These are phyloP conservation scores for Allium sativum DNA, from an alignment of 106 monocot genomes.

Conservation along the genomic window DNA sequence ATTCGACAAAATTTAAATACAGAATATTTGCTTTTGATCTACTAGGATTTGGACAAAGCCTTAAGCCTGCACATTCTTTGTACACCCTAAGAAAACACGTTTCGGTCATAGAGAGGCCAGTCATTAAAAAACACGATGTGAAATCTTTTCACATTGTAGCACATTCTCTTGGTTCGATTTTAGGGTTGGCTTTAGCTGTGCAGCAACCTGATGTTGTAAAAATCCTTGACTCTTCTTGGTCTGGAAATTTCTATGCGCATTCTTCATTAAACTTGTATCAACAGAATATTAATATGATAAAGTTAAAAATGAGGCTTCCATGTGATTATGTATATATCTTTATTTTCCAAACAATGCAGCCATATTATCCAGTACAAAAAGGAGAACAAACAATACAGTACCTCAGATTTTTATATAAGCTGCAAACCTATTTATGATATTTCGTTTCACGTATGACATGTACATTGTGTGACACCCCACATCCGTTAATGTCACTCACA, in stretches of 20 bases:
- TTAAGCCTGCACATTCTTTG: slow-evolving; percentile 74
- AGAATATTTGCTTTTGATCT: slow-evolving; percentile 67
- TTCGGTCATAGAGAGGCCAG: too few species aligned
- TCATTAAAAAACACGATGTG: slow-evolving; percentile 29
- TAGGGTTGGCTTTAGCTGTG: slow-evolving; percentile 74
- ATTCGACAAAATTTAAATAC: slow-evolving; percentile 33
- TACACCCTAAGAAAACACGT: slow-evolving; percentile 87
- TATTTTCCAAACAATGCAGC: slow-evolving; percentile 19
- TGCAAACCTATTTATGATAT: too few species aligned
- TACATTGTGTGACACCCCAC: too few species aligned
- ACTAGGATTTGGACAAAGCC: slow-evolving; percentile 81
- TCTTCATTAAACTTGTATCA: too few species aligned
- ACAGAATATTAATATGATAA: too few species aligned
- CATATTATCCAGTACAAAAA: slow-evolving; percentile 59
- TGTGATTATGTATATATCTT: too few species aligned
- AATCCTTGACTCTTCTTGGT: slow-evolving; percentile 64
- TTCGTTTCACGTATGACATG: too few species aligned
- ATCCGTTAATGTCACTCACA: too few species aligned
- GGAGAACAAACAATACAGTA: slow-evolving; percentile 49
- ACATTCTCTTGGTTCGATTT: slow-evolving; percentile 73
- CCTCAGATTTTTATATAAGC: too few species aligned
- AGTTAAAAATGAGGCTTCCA: too few species aligned
- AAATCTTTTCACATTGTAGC: slow-evolving; percentile 67
- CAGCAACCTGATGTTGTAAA: slow-evolving; percentile 53
- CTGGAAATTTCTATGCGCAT: slow-evolving; percentile 26